Base-by-base conservation (phyloP, 2,329 filamentous ascomycete genomes). In the Ceratocystis destructans region DNA sequence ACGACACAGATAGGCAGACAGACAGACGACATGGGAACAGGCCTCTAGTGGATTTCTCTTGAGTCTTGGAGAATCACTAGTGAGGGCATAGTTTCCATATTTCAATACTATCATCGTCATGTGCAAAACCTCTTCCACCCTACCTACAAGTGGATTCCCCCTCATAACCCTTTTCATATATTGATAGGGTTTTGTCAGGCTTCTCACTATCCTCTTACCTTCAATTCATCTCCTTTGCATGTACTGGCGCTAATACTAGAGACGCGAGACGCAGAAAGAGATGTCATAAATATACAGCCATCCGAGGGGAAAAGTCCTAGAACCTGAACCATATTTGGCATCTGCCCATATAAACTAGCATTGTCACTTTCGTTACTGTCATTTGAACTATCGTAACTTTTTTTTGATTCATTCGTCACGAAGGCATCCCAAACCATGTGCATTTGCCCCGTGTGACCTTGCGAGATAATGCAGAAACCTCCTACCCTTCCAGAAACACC, bases 391-490 rank as follows among this genome's bases (percentile, higher is more conserved):
- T 45, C 63, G 53, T 66, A 66, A 67, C 62, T 66, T 61, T 66
- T 68, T 67, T 67, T 67, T 69, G 63, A 64, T 65, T 69, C 65
- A 68, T 68, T 69, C 37, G 61, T 69, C 66, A 67, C 64, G 63
- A 69, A 66, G 65, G 68, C 55, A 64, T 68, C 62, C 62, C 64
- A 63, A 64, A 31, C 62, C 68, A 63, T 57, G 61, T 59, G 62
- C 64, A 68, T 62, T 57, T 41, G 50, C 48, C 64, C 46, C 50
- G 64, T 64, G 61, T 66, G 63, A 68, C 66, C 64, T 68, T 64
- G 64, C 66, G 57, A 68, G 64, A 65, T 57, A 59, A 82, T 82
- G 79, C 79, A 81, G 77, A 77, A 79, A 80, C 77, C 78, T 77
- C 78, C 77, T 75, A 69, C 64, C 64, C 59, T 63, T 66, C 66